phyloP scores from a whole-genome alignment of 1,139 yeast genomes.

The Zhuliangozyma blackwelliae region DNA sequence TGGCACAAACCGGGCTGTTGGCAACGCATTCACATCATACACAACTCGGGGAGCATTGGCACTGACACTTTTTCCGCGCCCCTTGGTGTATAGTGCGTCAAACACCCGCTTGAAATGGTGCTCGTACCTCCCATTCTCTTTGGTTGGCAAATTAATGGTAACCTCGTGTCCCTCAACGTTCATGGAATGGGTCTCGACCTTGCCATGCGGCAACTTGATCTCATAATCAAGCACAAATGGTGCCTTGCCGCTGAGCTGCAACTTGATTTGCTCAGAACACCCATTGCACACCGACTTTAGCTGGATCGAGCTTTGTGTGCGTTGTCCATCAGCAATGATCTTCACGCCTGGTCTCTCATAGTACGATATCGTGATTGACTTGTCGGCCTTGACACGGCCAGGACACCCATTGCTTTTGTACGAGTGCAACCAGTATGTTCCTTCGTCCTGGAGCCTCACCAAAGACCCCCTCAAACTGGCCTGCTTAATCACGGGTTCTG shows the following conservation, averaged over 20 bases:
- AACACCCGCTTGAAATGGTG: constrained; percentile 60
- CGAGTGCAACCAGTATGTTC: constrained; percentile 55
- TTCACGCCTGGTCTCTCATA: constrained; percentile 53
- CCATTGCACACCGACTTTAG: constrained; percentile 34
- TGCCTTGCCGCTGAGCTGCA: constrained; percentile 49
- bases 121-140: constrained; percentile 51
- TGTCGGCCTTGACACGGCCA: constrained; percentile 46
- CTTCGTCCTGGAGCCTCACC: constrained; percentile 46
- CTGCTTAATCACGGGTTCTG: constrained; percentile 6
- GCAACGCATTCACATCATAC: constrained; percentile 61
- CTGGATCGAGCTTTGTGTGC: constrained; percentile 12
- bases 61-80: constrained; percentile 26
- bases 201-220: constrained; percentile 57
- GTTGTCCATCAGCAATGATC: constrained; percentile 17
- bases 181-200: constrained; percentile 30
- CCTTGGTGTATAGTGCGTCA: constrained; percentile 61
- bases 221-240: constrained; percentile 76
- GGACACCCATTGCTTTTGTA: constrained; percentile 66
- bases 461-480: constrained; percentile 4
- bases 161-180: constrained; percentile 23
- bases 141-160: constrained; percentile 30
- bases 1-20: constrained; percentile 49
- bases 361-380: constrained; percentile 43
- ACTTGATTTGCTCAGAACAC: constrained; percentile 19
- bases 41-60: constrained; percentile 32